Base-by-base conservation (phyloP, 306 rosid genomes). In the Cercis canadensis region DNA sequence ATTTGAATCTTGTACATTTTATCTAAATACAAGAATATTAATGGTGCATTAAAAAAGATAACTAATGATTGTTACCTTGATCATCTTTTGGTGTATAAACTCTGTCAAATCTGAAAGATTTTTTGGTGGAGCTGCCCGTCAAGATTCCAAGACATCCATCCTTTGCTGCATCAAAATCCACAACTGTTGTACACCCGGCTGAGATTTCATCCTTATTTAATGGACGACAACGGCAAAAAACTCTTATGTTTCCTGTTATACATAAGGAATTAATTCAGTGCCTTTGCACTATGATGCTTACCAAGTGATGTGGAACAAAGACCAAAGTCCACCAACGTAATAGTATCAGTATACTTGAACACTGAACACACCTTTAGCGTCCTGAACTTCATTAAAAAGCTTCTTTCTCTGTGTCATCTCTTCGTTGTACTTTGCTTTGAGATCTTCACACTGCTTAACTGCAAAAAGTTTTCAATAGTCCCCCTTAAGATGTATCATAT, bases 201-300 rank as follows among this genome's bases (percentile, higher is more conserved):
- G 76, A 79, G 49, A 70, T 73, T 80, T 92, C 96, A 46, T 37
- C 81, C 83, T 82, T 89, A 70, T 87, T 85, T 67, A 92, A 72
- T 71, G 97, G 97, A 45, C 97, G 97, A 41, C 97, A 92, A 21
- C 97, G 97, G 69, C 97, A 92, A 75, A 85, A 92, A 49, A 92
- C 97, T 76, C 97, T 85, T 16, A 92, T 92, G 81, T 85, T 92
- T 57, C 97, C 97, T 92, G 73, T 59, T 57, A 83, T 33, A 29
- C 50, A 61, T 43, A 52, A 75, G 9, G 64, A n/a, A 60, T 55
- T 18, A 8, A 57, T 7, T 16, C 13, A 14, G 54, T 57, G 29
- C 65, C 56, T 40, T 43, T 52, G 36, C 15, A 55, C 43, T 69
- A 21, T 45, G 49, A 15, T 65, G n/a, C 40, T 39, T 66, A n/a